Evolutionary conservation across 2,329 filamentous ascomycete genomes (phyloP), one percentile per base, ranked within the genome.

Genomic region (Coniochaeta ligniaria): DNA sequence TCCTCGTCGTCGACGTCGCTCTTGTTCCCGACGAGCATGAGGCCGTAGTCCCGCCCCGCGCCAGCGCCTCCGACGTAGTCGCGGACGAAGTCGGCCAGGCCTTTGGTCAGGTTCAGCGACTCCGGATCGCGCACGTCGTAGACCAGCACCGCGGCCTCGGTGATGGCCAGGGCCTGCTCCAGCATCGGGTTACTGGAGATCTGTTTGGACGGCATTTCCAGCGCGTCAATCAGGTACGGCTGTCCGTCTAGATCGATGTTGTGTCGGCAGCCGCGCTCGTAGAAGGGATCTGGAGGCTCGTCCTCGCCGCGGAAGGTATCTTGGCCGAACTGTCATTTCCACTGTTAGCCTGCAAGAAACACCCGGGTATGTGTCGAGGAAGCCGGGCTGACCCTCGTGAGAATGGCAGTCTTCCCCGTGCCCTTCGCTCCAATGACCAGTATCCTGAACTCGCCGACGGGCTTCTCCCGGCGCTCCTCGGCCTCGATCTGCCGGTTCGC

Each of bases 391-490:
- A 77, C 75, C 63, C 71, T 71, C 6, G 72, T 74, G 14, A 78
- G 61, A 7, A 78, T 67, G 5, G 74, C 70, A 9, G 75, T 77
- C 65, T 78, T 78, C n/a, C 76, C 76, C 50, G 71, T 72, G 0
- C 73, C 73, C 35, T 73, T 71, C 2, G 69, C 70, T 6, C 76
- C 76, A 17, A 77, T 66, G 14, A 78, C 67, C 28, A 78, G 68
- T 24, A 78, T 64, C 50, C 73, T 70, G 61, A 78, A 73, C 57
- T 76, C 73, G 11, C 71, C 74, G 1, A 64, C 69, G 6, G 69
- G 64, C 22, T 66, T 68, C 28, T 43, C 61, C 28, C 58, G 60
- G 22, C 45, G 56, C 41, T 60, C 50, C 12, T 58, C 52, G 47
- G 59, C 62, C 22, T 61, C 54, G 47, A 52, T 52, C 47, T 52